Percentiles rank a stretch among this genome's conserved stretches.
These are phyloP conservation scores for Neurospora tetraspora DNA, from an alignment of 495 filamentous ascomycete species.

Conservation along the genomic window DNA sequence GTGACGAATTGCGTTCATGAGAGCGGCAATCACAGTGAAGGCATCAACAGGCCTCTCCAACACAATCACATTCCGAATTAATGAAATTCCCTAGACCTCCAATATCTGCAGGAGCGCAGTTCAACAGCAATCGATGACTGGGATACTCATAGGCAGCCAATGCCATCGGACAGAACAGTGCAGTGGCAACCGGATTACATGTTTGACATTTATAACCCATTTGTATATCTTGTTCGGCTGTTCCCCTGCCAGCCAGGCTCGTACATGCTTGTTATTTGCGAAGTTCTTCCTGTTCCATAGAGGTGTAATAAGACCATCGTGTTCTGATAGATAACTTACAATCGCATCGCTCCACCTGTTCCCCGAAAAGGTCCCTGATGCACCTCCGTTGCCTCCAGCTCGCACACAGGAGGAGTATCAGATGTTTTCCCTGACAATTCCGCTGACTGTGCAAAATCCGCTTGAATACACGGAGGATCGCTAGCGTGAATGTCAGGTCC, in stretches of 20 bases:
- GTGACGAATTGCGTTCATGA: neutral
- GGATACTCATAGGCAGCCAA: neutral
- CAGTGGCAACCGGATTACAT: neutral
- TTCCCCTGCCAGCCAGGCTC: neutral
- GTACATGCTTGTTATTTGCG: neutral
- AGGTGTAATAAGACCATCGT: neutral
- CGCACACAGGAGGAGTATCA: neutral
- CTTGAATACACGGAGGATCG: neutral
- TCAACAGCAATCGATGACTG: neutral
- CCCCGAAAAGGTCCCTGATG: neutral
- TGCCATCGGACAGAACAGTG: neutral
- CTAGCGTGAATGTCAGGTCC: neutral
- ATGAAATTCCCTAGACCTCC: neutral
- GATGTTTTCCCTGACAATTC: neutral
- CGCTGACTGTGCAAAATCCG: neutral
- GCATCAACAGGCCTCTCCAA: neutral
- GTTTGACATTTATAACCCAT: neutral
- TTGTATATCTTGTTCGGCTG: neutral
- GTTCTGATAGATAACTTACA: neutral
- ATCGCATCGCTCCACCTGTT: neutral
- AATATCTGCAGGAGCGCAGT: neutral
- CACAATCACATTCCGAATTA: neutral
- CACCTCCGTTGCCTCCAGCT: neutral
- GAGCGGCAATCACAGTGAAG: neutral
- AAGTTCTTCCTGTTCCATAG: neutral